A percentile compares a stretch with the other conserved stretches of the same genome.
phyloP scores from a whole-genome alignment of 106 monocot species.

The Posidonia australis region DNA sequence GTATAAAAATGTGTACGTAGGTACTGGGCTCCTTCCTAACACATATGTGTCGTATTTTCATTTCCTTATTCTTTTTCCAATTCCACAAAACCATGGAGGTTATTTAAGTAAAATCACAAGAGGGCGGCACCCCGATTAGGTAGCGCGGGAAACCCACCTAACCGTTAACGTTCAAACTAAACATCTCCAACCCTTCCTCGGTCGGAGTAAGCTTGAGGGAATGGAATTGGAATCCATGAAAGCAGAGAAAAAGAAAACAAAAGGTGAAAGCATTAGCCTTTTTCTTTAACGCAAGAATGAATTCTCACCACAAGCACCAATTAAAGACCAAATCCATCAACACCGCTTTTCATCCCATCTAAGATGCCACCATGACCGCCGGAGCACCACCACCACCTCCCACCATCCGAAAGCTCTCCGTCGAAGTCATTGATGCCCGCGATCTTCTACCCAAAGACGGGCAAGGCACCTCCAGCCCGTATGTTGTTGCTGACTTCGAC shows the following conservation, averaged over 20 bases:
- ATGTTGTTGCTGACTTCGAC: conserved; percentile 75
- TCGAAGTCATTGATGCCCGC: conserved; percentile 82
- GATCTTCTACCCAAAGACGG: conserved; percentile 94
- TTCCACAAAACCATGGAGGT: too few species aligned
- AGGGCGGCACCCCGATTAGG: too few species aligned
- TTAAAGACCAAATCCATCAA: background rate
- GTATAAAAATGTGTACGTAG: too few species aligned
- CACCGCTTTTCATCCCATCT: too few species aligned
- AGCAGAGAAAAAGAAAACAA: background rate
- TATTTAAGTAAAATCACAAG: too few species aligned
- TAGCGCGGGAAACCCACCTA: too few species aligned
- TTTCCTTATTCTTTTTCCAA: too few species aligned
- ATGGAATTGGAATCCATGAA: conserved; percentile 8
- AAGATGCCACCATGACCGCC: background rate
- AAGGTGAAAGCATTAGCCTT: background rate
- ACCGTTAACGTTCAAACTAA: too few species aligned
- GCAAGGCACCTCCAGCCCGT: conserved; percentile 72
- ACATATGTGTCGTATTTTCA: too few species aligned
- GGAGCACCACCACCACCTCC: background rate
- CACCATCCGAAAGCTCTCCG: conserved; percentile 40
- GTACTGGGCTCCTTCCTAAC: too few species aligned
- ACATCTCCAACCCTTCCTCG: too few species aligned
- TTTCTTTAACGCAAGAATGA: background rate
- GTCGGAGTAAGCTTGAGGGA: background rate
- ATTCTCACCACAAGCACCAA: background rate